Base-by-base conservation (phyloP, 129 eudicot genomes). In the Kitagawia praeruptora region DNA sequence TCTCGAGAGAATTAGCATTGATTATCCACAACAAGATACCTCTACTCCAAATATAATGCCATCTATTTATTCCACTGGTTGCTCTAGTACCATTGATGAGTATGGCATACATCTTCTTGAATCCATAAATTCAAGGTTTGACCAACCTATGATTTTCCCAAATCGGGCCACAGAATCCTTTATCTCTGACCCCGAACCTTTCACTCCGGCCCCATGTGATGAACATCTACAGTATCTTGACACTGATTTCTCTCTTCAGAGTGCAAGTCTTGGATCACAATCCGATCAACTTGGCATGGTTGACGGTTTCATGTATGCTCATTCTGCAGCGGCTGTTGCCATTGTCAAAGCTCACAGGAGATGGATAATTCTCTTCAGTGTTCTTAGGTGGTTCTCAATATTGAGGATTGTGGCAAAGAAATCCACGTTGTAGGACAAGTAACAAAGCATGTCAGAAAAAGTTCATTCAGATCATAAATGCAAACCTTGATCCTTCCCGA, bases 281-380 rank as follows among this genome's bases (percentile, higher is more conserved):
- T 76, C 78, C 31, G 93, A 86, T 71, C 45, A 87, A 51, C 89
- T 78, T 28, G 49, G 81, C 70, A 85, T 84, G 7, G 85, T 82
- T 74, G 84, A 80, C 75, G 85, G 89, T 78, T 84, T 87, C 82
- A 70, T 86, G 63, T 78, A 80, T 76, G 80, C 89, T 74, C 87
- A 76, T 71, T 73, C 89, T 78, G 31, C 87, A 25, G 58, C 54
- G 8, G 78, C 61, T 8, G 79, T 56, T 54, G 83, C 90, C 69
- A 67, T 82, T 58, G 84, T 81, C 72, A 90, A 90, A 79, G 91
- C 89, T 82, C 89, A 89, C 41, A 82, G 85, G 82, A 83, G 93
- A 82, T 91, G 96, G 96, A 89, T 78, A 67, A 75, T 91, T 46
- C 80, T 91, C 75, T 86, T 79, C 4, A 83, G 87, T 58, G 96